Base-by-base conservation (phyloP, 2,329 filamentous ascomycete genomes). In the Stemphylium vesicarium region DNA sequence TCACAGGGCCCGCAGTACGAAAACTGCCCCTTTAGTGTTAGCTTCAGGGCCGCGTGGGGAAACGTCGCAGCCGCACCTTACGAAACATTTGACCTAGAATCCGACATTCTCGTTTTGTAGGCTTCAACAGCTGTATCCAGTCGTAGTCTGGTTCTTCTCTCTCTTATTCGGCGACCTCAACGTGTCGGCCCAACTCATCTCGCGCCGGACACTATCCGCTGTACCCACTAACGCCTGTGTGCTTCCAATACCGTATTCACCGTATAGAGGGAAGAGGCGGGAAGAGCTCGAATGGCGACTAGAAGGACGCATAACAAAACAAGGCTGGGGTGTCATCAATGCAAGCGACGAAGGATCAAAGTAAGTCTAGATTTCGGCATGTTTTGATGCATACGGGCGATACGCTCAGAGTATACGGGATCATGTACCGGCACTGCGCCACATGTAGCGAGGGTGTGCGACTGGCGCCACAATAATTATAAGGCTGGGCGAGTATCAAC, bases 341-440 rank as follows among this genome's bases (percentile, higher is more conserved):
- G 72, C 43, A 75, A 75, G 54, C 66, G 62, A 41, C 65, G 71
- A 62, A 63, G 72, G 40, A 72, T 75, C 43, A 75, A 75, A 63
- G 71, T 72, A 62, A 56, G 61, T 52, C 4, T 26, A 31, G n/a
- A 12, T 51, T 11, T 16, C 26, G 7, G 24, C 26, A 16, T 46
- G 11, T 44, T 18, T 40, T 22, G 15, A 4, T 5, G 33, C 22
- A 18, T 35, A 20, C 31, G 4, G 24, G 11, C n/a, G 29, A 20
- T 13, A 15, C 36, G 16, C 32, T 18, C 20, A 16, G 22, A 37
- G 40, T 18, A 32, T 26, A 35, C 33, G n/a, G 11, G 12, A 42
- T 22, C 47, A 43, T 35, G 24, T 41, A 38, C 13, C 15, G 33
- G 22, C 12, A 29, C 43, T 31, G 16, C 33, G n/a, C 37, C 26